Conservation (phyloP, 2,329 filamentous ascomycete genomes). For the Stromatinia cepivora region DNA sequence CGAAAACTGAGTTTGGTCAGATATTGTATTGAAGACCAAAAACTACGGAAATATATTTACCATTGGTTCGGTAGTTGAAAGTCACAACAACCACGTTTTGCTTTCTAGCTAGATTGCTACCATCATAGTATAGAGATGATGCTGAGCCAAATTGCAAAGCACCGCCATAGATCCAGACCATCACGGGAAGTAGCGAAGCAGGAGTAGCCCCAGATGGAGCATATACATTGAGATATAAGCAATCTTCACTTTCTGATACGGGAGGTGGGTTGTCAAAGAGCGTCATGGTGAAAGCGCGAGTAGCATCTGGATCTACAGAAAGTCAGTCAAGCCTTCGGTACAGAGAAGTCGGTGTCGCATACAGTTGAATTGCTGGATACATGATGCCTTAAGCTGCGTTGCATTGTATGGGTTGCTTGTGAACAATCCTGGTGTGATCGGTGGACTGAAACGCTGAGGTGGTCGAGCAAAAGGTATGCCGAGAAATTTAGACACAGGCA, state of each 20-base stretch:
- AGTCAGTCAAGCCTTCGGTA: neutral
- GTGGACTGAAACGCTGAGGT: conserved; percentile 68
- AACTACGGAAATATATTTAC: neutral
- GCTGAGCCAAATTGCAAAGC: conserved; percentile 25
- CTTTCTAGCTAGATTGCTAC: conserved; percentile 25
- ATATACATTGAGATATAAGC: conserved; percentile 60
- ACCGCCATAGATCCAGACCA: conserved; percentile 72
- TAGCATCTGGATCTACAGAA: neutral
- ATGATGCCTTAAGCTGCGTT: conserved; percentile 7
- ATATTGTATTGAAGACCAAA: neutral
- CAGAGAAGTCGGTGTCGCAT: neutral
- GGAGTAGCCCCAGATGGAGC: conserved; percentile 46
- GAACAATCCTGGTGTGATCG: conserved; percentile 38
- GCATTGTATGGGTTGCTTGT: conserved; percentile 12
- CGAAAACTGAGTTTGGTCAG: conserved; percentile 12
- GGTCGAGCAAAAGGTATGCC: conserved; percentile 75
- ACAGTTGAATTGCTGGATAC: conserved; percentile 21
- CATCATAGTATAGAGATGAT: conserved; percentile 25
- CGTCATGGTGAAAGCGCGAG: neutral
- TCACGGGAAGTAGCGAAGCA: conserved; percentile 49
- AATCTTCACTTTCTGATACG: conserved; percentile 54
- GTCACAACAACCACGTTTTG: conserved; percentile 30
- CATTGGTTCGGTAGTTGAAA: conserved; percentile 27
- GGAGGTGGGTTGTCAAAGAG: conserved; percentile 19
- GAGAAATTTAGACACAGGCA: conserved; percentile 49